Base-by-base conservation (phyloP, 257 asterid species). In the Cordia subcordata region DNA sequence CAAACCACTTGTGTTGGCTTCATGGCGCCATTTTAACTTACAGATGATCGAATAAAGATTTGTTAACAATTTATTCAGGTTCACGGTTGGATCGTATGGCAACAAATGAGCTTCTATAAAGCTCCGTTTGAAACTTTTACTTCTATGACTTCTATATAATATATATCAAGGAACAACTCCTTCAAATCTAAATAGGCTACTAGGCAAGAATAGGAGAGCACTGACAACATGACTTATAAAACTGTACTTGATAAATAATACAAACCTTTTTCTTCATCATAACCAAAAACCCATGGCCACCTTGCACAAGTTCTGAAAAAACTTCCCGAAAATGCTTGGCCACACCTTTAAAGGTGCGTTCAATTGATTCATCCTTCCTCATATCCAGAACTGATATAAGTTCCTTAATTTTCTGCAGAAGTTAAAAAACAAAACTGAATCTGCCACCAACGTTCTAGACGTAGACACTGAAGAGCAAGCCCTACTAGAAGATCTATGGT, bases 341-440 rank as follows among this genome's bases (percentile, higher is more conserved):
- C 57, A 93, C 99, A 0, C 99, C 99, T 77, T 93, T 93, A 72
- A 88, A 93, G 8, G 99, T 93, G 55, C 97, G 99, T 68, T 93
- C 99, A 64, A 93, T 93, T 13, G 99, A 93, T 75, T 93, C 97
- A 71, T 93, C 99, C 79, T 93, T 93, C 77, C 99, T 85, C 96
- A 84, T 85, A 80, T 93, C 99, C 85, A 93, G 69, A 67, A 84
- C 95, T 55, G 81, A 64, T 79, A 93, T 83, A 72, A 93, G 97
- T 62, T 93, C 99, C 79, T 86, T 82, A 78, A 93, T 93, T 93
- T 93, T 93, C 99, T 93, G 81, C 65, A 72, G 68, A 53, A 35
- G 62, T 57, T 11, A 68, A 62, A 21, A 66, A 55, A 51, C 55
- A 49, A 22, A 66, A 60, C 39, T 51, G 54, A 78, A 65, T 35